Evolutionary conservation across 768 basidiomycete species (phyloP).

Genomic region (Boletus vermiculosoides): DNA sequence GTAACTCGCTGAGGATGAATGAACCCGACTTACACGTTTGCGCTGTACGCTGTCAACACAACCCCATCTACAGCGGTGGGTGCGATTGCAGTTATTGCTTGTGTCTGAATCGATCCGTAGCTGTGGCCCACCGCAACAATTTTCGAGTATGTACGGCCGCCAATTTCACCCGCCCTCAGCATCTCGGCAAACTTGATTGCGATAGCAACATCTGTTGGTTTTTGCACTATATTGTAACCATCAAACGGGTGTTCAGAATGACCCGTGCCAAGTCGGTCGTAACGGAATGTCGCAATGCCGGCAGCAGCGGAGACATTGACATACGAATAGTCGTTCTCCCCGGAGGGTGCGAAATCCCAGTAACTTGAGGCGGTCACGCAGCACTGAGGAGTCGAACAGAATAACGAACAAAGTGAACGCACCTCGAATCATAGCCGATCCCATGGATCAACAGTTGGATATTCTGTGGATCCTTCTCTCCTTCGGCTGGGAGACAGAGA

Average conservation of each 20-base stretch:
- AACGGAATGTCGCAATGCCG: neutral
- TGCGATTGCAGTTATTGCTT: neutral
- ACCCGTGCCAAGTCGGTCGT: neutral
- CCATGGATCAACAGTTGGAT: neutral
- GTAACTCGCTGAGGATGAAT: neutral
- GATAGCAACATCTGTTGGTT: neutral
- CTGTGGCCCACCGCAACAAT: neutral
- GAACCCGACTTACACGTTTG: neutral
- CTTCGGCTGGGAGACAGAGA: neutral
- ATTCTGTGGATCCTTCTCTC: neutral
- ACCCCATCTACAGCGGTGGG: neutral
- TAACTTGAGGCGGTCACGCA: neutral
- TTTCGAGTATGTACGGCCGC: neutral
- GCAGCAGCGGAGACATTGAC: neutral
- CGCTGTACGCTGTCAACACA: neutral
- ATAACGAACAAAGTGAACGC: neutral
- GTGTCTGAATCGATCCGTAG: neutral
- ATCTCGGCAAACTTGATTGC: neutral
- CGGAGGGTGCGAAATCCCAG: neutral
- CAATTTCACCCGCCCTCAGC: neutral
- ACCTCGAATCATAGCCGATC: neutral
- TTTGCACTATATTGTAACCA: neutral
- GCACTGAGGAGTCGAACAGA: neutral
- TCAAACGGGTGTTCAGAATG: neutral
- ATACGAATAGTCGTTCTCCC: neutral